Percentiles rank a stretch among this genome's conserved stretches.
These are phyloP conservation scores for Gracilariopsis chorda DNA, from an alignment of 23 red algal genomes.

Conservation along the genomic window DNA sequence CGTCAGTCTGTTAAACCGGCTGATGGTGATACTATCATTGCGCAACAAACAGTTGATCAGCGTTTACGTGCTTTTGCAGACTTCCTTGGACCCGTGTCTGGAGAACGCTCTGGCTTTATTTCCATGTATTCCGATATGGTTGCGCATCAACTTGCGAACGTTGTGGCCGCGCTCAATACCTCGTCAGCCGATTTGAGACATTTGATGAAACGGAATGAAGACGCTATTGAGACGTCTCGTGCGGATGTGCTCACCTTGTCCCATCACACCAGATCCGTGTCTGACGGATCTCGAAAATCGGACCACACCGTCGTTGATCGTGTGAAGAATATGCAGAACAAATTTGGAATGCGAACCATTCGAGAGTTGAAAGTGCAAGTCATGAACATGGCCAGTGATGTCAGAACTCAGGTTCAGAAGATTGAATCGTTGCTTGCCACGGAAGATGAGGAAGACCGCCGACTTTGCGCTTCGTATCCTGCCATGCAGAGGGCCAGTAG, in stretches of 20 bases:
- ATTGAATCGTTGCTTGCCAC: constrained; percentile 7
- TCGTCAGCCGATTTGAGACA: constrained; percentile 20
- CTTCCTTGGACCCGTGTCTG: constrained; percentile 4
- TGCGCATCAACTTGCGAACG: constrained; percentile 17
- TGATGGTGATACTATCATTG: neutral
- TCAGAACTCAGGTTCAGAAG: constrained; percentile 9
- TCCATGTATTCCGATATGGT: constrained; percentile 50
- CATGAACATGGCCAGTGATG: constrained; percentile 14
- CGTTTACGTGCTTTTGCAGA: neutral
- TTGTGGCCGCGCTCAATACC: constrained; percentile 7
- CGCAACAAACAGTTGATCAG: constrained; percentile 32
- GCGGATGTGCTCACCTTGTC: neutral
- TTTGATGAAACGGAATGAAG: constrained; percentile 12
- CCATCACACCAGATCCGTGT: neutral
- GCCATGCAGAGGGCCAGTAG: constrained; percentile 1
- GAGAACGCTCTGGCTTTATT: neutral
- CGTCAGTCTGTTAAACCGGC: constrained; percentile 41
- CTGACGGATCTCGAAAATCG: neutral
- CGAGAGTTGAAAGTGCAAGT: constrained; percentile 40
- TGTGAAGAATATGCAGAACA: neutral
- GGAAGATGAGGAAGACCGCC: constrained; percentile 36
- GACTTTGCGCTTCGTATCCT: neutral
- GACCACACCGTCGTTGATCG: constrained; percentile 38
- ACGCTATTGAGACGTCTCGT: neutral
- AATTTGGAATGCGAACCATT: neutral